phyloP scores from a whole-genome alignment of 1,284 basidiomycete genomes.

The Rhodotorula sp. region DNA sequence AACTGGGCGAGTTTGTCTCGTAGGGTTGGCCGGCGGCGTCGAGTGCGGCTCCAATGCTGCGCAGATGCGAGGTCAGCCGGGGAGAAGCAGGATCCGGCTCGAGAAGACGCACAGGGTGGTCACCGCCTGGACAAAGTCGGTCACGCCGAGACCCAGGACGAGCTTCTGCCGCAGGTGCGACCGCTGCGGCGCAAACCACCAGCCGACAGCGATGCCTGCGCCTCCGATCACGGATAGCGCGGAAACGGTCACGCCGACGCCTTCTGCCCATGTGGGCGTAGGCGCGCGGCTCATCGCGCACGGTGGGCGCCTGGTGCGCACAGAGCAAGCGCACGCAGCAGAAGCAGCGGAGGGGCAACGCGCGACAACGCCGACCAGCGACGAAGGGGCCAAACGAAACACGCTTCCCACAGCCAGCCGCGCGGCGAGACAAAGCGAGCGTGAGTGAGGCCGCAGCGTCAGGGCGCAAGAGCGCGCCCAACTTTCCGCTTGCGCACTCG shows the following conservation, averaged over 20 bases:
- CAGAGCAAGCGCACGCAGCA: neutral
- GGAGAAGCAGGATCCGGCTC: no score
- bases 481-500: no score
- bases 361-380: no score
- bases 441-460: no score
- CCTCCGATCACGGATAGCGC: conserved; percentile 16
- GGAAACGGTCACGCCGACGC: neutral
- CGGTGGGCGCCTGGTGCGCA: neutral
- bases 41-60: neutral
- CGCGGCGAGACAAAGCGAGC: no score
- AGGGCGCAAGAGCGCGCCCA: no score
- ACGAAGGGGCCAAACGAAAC: neutral
- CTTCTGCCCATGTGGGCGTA: neutral
- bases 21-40: neutral
- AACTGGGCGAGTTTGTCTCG: conserved; percentile 11
- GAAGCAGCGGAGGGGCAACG: no score
- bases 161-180: conserved; percentile 23
- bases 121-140: conserved; percentile 7
- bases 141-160: conserved; percentile 23
- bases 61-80: no score
- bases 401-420: neutral
- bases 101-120: neutral
- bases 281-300: neutral
- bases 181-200: conserved; percentile 2
- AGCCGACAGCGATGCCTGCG: conserved; percentile 15